Evolutionary conservation across 2,329 filamentous ascomycete species (phyloP).

Genomic region (Byssoonygena ceratinophila): DNA sequence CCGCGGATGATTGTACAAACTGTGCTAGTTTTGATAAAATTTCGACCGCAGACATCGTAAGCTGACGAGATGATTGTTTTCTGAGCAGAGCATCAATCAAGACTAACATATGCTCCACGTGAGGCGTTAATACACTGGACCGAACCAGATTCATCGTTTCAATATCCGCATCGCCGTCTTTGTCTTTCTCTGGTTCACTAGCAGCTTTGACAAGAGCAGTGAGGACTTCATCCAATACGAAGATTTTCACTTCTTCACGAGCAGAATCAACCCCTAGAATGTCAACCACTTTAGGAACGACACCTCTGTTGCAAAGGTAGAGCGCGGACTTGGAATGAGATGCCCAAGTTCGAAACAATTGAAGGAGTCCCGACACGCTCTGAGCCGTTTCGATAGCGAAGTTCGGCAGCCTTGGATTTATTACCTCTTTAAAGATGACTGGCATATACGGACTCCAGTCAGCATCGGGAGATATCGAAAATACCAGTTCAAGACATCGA

Average conservation of each 20-base stretch:
- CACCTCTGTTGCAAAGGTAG: conserved; percentile 53
- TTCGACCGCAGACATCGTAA: conserved; percentile 69
- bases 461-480: conserved; percentile 59
- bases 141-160: conserved; percentile 33
- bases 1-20: conserved; percentile 51
- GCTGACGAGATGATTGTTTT: conserved; percentile 54
- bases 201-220: conserved; percentile 56
- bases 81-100: conserved; percentile 45
- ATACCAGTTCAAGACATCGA: conserved; percentile 71
- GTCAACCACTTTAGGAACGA: conserved; percentile 62
- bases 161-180: conserved; percentile 38
- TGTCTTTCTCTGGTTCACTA: conserved; percentile 35
- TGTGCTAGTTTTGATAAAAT: conserved; percentile 66
- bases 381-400: conserved; percentile 80
- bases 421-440: conserved; percentile 60
- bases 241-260: conserved; percentile 78
- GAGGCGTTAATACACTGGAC: conserved; percentile 38
- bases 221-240: conserved; percentile 63
- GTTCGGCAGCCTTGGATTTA: conserved; percentile 66
- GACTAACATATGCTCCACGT: conserved; percentile 55
- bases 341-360: conserved; percentile 73
- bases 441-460: conserved; percentile 63
- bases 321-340: conserved; percentile 53
- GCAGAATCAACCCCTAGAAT: conserved; percentile 61
- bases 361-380: conserved; percentile 71